Base-by-base conservation (phyloP, 176 grass and related monocot genomes). In the Oryza officinalis region DNA sequence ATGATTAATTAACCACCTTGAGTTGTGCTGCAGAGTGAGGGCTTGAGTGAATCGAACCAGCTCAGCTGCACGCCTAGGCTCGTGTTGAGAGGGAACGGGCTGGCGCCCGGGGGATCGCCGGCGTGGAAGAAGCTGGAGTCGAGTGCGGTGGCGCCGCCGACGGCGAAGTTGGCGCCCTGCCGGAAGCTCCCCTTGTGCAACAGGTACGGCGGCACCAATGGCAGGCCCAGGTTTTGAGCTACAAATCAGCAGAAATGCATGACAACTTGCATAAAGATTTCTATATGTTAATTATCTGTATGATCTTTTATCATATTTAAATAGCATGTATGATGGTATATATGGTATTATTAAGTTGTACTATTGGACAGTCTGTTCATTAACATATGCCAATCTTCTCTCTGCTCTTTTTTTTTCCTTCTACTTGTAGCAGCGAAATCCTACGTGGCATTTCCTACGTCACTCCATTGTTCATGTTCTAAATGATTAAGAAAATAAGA, bases 41-140 rank as follows among this genome's bases (percentile, higher is more conserved):
- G 89, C 74, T 77, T 86, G 38, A 89, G 72, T 3, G 71, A 31
- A 37, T 89, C 77, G 73, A 89, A 86, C 88, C 88, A 89, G 63
- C 74, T 59, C 23, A 89, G 69, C 82, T 89, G 88, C 71, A 89
- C 81, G 67, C 8, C 4, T 4, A 89, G n/a, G 79, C 83, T 85
- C 23, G 64, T 77, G 69, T 89, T 89, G 27, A 89, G 31, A 35
- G 84, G 82, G 38, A 86, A 64, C 77, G 4, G 5, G 35, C 3
- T n/a, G 64, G 11, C 46, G 57, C 81, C 60, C 1, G 40, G 11
- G 3, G 6, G 4, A 11, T 72, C 44, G 27, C 11, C 65, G 60
- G 10, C 17, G 72, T 60, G 74, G 79, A 83, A 91, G 89, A 88
- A 65, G 31, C 22, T 37, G 13, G n/a, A 74, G 50, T 91, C 57